A percentile compares a stretch with the other conserved stretches of the same genome.
These are phyloP conservation scores for Pythium volutum DNA, from an alignment of 352 stramenopile genomes.

Conservation along the genomic window DNA sequence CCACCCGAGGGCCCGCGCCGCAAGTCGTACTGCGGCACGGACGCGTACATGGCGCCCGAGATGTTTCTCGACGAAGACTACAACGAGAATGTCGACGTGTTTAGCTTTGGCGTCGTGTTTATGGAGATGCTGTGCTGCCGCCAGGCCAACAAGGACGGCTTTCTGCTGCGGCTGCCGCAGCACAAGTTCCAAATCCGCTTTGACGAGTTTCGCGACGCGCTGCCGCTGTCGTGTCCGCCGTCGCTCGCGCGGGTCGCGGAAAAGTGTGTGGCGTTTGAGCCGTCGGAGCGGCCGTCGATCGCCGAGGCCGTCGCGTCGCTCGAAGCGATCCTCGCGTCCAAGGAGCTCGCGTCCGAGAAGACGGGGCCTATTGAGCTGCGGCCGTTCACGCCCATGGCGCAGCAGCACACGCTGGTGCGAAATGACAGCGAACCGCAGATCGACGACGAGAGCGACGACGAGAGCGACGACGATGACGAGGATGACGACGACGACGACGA, in stretches of 20 bases:
- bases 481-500: conserved; percentile 53
- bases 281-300: conserved; percentile 53
- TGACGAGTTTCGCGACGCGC: conserved; percentile 62
- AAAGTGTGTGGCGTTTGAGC: conserved; percentile 77
- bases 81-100: conserved; percentile 82
- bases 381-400: conserved; percentile 46
- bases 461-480: conserved; percentile 37
- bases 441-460: conserved; percentile 44
- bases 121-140: conserved; percentile 86
- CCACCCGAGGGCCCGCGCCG: conserved; percentile 32
- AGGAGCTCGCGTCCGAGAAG: conserved; percentile 17
- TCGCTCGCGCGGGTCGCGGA: conserved; percentile 58
- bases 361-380: conserved; percentile 39
- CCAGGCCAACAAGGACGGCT: conserved; percentile 71
- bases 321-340: conserved; percentile 38
- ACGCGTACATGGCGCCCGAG: conserved; percentile 82
- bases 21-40: conserved; percentile 86
- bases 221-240: conserved; percentile 59
- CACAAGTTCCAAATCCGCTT: conserved; percentile 69
- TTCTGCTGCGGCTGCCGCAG: conserved; percentile 79
- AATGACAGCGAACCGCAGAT: conserved; percentile 62
- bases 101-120: conserved; percentile 84
- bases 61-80: conserved; percentile 87
- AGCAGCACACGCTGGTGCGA: conserved; percentile 23
- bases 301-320: conserved; percentile 43